Base-by-base conservation (phyloP, 1,139 yeast species). In the Hansenula lynferdii region DNA sequence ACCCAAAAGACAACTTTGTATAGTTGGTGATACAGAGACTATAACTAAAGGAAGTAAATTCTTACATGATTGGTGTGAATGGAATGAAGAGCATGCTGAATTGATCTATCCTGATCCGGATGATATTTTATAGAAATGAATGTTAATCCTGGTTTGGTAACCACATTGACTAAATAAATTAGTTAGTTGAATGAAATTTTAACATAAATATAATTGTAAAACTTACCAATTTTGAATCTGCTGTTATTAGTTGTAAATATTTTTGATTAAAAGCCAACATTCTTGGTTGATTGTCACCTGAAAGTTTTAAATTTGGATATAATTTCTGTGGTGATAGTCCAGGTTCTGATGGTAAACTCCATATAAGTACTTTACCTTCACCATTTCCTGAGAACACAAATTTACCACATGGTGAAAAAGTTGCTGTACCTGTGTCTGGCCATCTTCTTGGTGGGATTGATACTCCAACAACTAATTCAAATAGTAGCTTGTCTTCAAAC, bases 11-110 rank as follows among this genome's bases (percentile, higher is more conserved):
- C 97, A 90, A 51, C 65, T 92, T 8, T 85, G 94, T 54, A 75
- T 92, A 0, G 66, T 92, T 36, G 97, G 97, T 2, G 95, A 92
- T 60, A 72, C 85, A 64, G 95, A 85, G 50, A 75, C 78, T 0
- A 48, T 77, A 8, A 53, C 55, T 43, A 67, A 36, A 16, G 64
- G 63, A 44, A 62, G 63, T 22, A 58, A 60, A 25, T 85, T 78
- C 52, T 65, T 90, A 42, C 65, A 68, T 37, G 61, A 67, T 27
- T 89, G 96, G 96, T 76, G 77, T 5, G 61, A 66, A 12, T 83
- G 84, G 78, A 83, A 80, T 34, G 92, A 82, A 47, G 77, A 75
- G 3, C 64, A 75, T 41, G 80, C 72, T 27, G 94, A 84, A 35
- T 61, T 89, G 9, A 66, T 85, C 41, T 90, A 89, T 53, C 89